Conservation (phyloP, 345 rosid species). For the Rhizophora mangle region DNA sequence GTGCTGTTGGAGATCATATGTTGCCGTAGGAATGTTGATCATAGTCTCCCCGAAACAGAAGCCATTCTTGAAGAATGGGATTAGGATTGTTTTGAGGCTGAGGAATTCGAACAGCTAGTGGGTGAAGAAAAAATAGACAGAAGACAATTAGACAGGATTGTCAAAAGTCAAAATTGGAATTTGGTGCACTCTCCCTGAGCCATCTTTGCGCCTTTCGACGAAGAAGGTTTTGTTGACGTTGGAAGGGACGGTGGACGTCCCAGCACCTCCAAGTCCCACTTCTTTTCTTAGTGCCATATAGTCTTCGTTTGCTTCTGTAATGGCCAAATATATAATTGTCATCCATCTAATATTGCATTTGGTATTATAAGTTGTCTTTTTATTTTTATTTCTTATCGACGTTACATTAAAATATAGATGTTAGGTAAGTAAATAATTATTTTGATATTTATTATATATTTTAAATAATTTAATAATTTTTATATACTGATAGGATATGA, state of each 20-base stretch:
- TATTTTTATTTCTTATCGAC: too few relatives aligned
- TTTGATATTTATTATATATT: too few relatives aligned
- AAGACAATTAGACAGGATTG: slow-evolving; percentile 16
- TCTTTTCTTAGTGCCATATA: slow-evolving; percentile 18
- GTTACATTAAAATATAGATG: too few relatives aligned
- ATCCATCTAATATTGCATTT: too few relatives aligned
- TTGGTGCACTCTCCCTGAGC: slow-evolving; percentile 26
- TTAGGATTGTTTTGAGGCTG: slow-evolving; percentile 12
- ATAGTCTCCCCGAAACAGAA: slow-evolving; percentile 2
- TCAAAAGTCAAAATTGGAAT: slow-evolving; percentile 20
- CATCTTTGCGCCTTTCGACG: slow-evolving; percentile 17
- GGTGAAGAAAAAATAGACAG: slow-evolving; percentile 20
- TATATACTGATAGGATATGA: too few relatives aligned
- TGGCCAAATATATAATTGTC: background rate
- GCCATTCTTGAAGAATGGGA: slow-evolving; percentile 27
- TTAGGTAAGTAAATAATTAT: too few relatives aligned
- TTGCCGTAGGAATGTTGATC: slow-evolving; percentile 11
- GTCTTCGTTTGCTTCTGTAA: background rate
- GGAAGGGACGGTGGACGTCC: slow-evolving; percentile 29
- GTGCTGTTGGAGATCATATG: slow-evolving; percentile 29
- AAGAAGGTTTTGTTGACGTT: slow-evolving; percentile 29
- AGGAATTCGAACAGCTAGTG: background rate
- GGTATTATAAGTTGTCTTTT: too few relatives aligned
- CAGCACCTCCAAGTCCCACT: slow-evolving; percentile 10
- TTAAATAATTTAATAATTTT: too few relatives aligned